Evolutionary conservation across 2,329 filamentous ascomycete genomes (phyloP).

Genomic region (Colletotrichum tropicale): DNA sequence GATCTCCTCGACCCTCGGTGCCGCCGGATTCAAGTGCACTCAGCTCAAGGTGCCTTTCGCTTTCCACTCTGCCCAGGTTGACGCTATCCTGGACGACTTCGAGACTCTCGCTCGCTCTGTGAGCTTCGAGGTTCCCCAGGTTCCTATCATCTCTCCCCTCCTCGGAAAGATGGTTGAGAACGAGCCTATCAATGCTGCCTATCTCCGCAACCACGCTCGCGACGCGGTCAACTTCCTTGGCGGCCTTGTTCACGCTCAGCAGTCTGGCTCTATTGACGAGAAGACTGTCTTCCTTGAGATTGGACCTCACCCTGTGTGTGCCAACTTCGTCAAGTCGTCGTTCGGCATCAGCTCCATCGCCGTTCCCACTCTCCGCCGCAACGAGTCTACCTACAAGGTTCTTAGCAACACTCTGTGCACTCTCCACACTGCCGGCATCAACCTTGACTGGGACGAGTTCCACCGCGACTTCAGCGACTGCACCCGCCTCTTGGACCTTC

Average conservation of each 20-base stretch:
- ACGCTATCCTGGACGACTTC: slow-evolving; percentile 63
- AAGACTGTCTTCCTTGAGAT: slow-evolving; percentile 73
- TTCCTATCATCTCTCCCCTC: slow-evolving; percentile 73
- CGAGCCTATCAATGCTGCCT: slow-evolving; percentile 55
- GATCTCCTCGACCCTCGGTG: slow-evolving; percentile 42
- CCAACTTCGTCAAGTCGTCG: slow-evolving; percentile 65
- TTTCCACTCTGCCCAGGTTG: slow-evolving; percentile 59
- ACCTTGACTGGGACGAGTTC: slow-evolving; percentile 74
- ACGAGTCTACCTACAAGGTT: slow-evolving; percentile 69
- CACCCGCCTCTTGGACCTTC: slow-evolving; percentile 62
- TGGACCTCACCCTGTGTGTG: slow-evolving; percentile 72
- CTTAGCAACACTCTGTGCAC: slow-evolving; percentile 60
- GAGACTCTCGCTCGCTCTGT: slow-evolving; percentile 46
- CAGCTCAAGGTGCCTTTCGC: slow-evolving; percentile 56
- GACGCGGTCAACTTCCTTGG: slow-evolving; percentile 70
- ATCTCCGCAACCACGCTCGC: slow-evolving; percentile 65
- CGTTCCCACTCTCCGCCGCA: slow-evolving; percentile 66
- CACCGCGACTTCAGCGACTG: slow-evolving; percentile 53
- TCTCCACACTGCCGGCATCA: slow-evolving; percentile 65
- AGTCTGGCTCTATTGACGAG: slow-evolving; percentile 58
- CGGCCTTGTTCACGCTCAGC: slow-evolving; percentile 61
- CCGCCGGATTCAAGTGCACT: slow-evolving; percentile 44
- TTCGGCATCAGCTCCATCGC: slow-evolving; percentile 57
- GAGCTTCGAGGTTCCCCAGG: slow-evolving; percentile 46
- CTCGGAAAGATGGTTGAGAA: slow-evolving; percentile 58